Percentiles rank a stretch among this genome's conserved stretches.
Evolutionary conservation across 148 eudicot species (phyloP).

Genomic region (Rhododendron kiyosumense): DNA sequence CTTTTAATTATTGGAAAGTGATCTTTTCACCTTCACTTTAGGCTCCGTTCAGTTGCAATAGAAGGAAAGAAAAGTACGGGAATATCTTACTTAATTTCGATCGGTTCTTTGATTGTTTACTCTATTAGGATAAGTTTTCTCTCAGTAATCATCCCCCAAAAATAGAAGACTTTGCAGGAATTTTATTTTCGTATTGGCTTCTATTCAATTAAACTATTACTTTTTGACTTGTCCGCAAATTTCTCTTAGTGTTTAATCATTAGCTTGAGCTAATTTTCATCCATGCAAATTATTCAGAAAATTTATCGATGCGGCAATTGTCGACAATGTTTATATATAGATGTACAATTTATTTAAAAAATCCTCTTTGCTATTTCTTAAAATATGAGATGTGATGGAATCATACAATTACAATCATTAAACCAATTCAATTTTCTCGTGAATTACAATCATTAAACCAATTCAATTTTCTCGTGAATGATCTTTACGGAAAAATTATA

Average conservation of each 20-base stretch:
- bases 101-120: neutral
- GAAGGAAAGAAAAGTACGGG: too few species aligned
- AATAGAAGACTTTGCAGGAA: neutral
- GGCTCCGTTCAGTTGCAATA: neutral
- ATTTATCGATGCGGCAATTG: neutral
- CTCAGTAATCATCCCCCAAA: neutral
- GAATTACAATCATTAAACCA: neutral
- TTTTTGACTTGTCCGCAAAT: too few species aligned
- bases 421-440: neutral
- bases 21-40: neutral
- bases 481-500: neutral
- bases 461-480: neutral
- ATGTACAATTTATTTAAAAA: neutral
- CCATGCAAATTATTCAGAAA: neutral
- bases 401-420: neutral
- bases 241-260: too few species aligned
- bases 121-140: neutral
- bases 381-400: neutral
- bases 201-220: neutral
- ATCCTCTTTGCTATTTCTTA: neutral
- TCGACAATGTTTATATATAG: neutral
- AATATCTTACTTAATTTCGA: neutral
- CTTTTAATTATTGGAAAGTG: neutral
- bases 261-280: neutral
- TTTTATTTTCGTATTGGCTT: too few species aligned